Base-by-base conservation (phyloP, 108 stramenopile species). In the Parietichytrium sp. region DNA sequence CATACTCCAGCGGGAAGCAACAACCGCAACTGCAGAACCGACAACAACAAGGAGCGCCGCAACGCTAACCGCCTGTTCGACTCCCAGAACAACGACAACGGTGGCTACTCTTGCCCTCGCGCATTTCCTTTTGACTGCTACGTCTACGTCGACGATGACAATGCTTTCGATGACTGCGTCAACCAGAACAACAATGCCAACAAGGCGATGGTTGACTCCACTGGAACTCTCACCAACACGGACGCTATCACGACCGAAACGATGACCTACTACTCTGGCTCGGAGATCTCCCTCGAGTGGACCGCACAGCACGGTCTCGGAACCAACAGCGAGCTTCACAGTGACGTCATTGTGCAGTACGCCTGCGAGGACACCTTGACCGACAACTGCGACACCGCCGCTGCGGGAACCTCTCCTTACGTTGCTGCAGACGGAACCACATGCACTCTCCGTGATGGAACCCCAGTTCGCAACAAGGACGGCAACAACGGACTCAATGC, bases 1-100 rank as follows among this genome's bases (percentile, higher is more conserved):
- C 83, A 83, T 42, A 51, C 3, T 20, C 78, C 81, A 2, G 77
- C 55, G 6, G 85, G 85, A 25, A 47, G 48, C 4, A 86, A 86
- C 48, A 83, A 86, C 80, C 53, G 86, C 18, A 86, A 86, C 54
- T 86, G 86, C 81, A 83, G 84, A 42, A 25, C 55, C 3, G 81
- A 84, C 49, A 81, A 31, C 20, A 84, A 81, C 80, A 12, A 8
- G 4, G 45, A 27, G 36, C 4, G 78, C 10, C 51, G 54, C 77
- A 86, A 84, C 83, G 86, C 55, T 4, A 84, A 86, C 78, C 83
- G 86, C 20, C 83, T 86, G 26, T 86, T 86, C 54, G 79, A 86
- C 80, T 36, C 33, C 36, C 86, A 86, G 54, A 86, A 86, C 61
- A 86, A 86, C 77, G 80, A 52, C 51, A 36, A 23, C 3, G 86